Evolutionary conservation across 768 basidiomycete genomes (phyloP).

Genomic region (Lentinula raphanica): DNA sequence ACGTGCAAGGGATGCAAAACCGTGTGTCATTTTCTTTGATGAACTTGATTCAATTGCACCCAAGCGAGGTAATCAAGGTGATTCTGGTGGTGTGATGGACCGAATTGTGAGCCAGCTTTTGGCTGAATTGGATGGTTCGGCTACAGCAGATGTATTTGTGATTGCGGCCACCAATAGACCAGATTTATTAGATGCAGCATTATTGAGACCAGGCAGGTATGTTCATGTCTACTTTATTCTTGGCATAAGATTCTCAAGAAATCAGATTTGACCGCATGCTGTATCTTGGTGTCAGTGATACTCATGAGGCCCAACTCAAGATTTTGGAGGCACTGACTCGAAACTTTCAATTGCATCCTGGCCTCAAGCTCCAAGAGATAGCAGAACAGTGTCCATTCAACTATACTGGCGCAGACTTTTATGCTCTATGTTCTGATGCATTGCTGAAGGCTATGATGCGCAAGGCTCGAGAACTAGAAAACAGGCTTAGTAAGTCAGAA

Average conservation of each 20-base stretch:
- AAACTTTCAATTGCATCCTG: conserved; percentile 79
- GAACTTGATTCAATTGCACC: conserved; percentile 94
- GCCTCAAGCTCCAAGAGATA: conserved; percentile 55
- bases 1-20: conserved; percentile 83
- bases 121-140: conserved; percentile 79
- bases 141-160: conserved; percentile 72
- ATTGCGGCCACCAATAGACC: conserved; percentile 96
- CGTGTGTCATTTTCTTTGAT: conserved; percentile 96
- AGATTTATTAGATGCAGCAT: conserved; percentile 83
- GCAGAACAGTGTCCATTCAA: conserved; percentile 83
- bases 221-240: neutral
- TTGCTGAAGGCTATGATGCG: conserved; percentile 92
- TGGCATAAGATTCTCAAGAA: neutral
- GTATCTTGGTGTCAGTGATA: conserved; percentile 89
- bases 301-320: conserved; percentile 76
- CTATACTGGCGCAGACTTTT: conserved; percentile 96
- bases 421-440: conserved; percentile 95
- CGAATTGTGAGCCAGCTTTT: conserved; percentile 92
- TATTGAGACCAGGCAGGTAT: conserved; percentile 83
- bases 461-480: conserved; percentile 76
- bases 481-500: conserved; percentile 51
- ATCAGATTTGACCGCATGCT: conserved; percentile 92
- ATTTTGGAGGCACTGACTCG: conserved; percentile 88
- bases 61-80: conserved; percentile 90
- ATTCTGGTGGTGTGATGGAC: conserved; percentile 98